Base-by-base conservation (phyloP, 441 rosid species). In the Euphorbia schlechtendalii region DNA sequence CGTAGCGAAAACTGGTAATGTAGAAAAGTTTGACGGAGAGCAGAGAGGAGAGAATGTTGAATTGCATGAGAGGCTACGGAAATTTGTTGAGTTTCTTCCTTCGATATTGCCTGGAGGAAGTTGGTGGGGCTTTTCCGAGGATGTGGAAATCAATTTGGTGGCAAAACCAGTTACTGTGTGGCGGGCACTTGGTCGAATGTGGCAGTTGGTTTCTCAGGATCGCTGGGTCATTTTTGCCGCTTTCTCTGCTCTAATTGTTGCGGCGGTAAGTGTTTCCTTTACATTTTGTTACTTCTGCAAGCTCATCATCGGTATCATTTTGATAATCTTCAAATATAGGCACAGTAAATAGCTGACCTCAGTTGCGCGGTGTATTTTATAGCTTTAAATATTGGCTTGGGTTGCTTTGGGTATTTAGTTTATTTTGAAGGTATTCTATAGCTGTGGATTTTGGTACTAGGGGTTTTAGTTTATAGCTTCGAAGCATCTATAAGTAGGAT, bases 111-210 rank as follows among this genome's bases (percentile, higher is more conserved):
- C 97, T 15, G 96, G 97, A 8, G 99, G 99, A 60, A 81, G 82
- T 59, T 93, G 97, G 96, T 88, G 97, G 99, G 80, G 85, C 59
- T 82, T 90, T 75, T 67, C 88, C 6, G 87, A 86, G 65, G 93
- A 87, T 45, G 81, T 87, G 65, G 91, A 85, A 41, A 25, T 81
- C 53, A 84, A 80, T 61, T 69, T 84, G 55, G 41, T 76, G 59
- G 97, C 92, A 41, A 73, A 93, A 68, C 97, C 96, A 8, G 92
- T 93, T 53, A 82, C 90, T 20, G 76, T 93, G 57, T 87, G 88
- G 96, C 85, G 84, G 62, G 97, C 99, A 13, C 82, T 93, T 49
- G 67, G 74, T 41, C 84, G 96, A 66, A 90, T 93, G 96, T 93
- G 99, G 99, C 85, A 81, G 62, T 73, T 93, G 77, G 95, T 93